phyloP scores from a whole-genome alignment of 129 eudicot genomes.

The Pittosporum tobira region DNA sequence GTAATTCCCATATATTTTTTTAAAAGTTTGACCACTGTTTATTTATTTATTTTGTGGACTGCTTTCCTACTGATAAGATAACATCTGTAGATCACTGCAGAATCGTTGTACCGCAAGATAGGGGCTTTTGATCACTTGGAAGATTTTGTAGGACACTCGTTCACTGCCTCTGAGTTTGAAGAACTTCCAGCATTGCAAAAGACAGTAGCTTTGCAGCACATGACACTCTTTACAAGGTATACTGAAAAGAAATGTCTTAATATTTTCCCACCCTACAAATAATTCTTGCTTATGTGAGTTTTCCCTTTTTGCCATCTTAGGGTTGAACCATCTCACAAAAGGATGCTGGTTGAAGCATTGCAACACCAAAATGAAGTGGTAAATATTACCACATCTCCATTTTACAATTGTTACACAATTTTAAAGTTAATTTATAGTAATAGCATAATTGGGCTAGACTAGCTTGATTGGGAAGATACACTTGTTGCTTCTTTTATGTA shows the following conservation, averaged over 20 bases:
- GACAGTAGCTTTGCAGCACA: constrained; percentile 69
- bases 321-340: constrained; percentile 98
- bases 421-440: no score
- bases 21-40: not conserved
- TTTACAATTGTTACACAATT: not conserved
- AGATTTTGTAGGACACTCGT: constrained; percentile 79
- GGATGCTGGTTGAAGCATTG: constrained; percentile 98
- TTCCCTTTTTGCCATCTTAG: constrained; percentile 25
- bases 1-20: constrained; percentile 21
- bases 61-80: constrained; percentile 18
- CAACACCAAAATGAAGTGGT: constrained; percentile 99
- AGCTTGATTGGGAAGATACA: not conserved
- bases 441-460: not conserved
- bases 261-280: not conserved
- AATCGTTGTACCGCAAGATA: constrained; percentile 79
- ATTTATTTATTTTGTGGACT: not conserved
- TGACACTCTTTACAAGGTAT: constrained; percentile 86
- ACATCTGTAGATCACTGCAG: constrained; percentile 71
- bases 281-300: constrained; percentile 5
- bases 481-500: not conserved
- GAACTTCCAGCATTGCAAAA: constrained; percentile 76
- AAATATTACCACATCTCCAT: constrained; percentile 14
- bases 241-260: not conserved
- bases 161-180: constrained; percentile 97
- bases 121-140: constrained; percentile 91